These are phyloP conservation scores for Micromonas pusilla DNA, from an alignment of 139 green algal species.

Conservation along the genomic window DNA sequence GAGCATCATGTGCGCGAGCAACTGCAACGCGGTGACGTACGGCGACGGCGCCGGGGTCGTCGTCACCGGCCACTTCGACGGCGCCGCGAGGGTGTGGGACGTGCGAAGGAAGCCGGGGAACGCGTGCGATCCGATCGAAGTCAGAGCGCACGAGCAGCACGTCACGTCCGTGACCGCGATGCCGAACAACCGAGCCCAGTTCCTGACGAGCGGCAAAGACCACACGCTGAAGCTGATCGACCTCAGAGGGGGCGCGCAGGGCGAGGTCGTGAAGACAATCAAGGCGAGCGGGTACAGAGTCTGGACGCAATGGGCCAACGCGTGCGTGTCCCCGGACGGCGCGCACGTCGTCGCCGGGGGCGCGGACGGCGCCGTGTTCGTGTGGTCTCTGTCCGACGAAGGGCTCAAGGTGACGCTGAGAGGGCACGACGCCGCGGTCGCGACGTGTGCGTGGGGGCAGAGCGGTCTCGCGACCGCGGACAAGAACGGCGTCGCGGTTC, in stretches of 20 bases:
- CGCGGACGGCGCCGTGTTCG: constrained; percentile 1
- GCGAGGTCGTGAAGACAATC: not conserved
- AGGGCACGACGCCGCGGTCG: constrained; percentile 8
- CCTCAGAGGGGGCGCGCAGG: not conserved
- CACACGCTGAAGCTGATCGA: constrained; percentile 5
- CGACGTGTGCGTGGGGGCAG: not conserved
- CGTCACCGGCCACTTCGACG: constrained; percentile 12
- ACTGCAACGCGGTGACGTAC: not conserved
- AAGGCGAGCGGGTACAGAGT: not conserved
- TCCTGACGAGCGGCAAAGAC: constrained; percentile 3
- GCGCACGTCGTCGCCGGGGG: not conserved
- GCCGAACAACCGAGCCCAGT: constrained; percentile 3
- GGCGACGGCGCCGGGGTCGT: not conserved
- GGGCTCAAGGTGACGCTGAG: constrained; percentile 1
- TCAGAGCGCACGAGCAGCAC: not conserved
- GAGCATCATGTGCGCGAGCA: not conserved
- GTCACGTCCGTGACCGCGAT: not conserved
- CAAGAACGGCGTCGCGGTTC: constrained; percentile 5
- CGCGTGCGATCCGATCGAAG: not conserved
- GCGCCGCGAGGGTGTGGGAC: constrained; percentile 13
- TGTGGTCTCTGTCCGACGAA: not conserved
- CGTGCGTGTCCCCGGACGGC: not conserved
- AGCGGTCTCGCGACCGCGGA: not conserved
- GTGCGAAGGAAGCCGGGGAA: not conserved
- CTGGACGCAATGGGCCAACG: constrained; percentile 14